Base-by-base conservation (phyloP, 495 filamentous ascomycete genomes). In the Geopyxis carbonaria region DNA sequence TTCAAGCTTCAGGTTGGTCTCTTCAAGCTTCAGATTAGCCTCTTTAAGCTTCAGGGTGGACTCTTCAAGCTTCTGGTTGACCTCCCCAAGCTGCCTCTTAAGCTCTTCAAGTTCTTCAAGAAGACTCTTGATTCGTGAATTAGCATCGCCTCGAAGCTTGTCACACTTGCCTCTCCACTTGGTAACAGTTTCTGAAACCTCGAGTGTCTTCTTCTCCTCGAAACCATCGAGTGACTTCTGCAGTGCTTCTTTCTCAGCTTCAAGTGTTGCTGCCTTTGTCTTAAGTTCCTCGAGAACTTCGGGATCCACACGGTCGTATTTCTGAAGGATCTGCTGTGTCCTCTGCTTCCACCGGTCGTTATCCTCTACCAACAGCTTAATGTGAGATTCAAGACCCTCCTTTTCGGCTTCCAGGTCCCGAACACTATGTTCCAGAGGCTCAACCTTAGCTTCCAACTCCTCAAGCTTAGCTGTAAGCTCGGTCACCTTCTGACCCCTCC, bases 261-360 rank as follows among this genome's bases (percentile, higher is more conserved):
- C 66, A 11, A 93, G 60, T 4, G 57, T 61, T 16, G 69, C 59
- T 27, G 44, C 52, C 45, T 75, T 66, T 47, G 75, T 70, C 57
- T 86, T 93, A 39, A 95, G 63, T 43, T 72, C 72, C 50, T 95
- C 84, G 42, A 93, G 69, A 48, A 93, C 86, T 1, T 79, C 80
- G 11, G 87, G 89, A 53, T 97, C 89, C 19, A 91, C 75, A 34
- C 89, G 80, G 46, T 93, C 85, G 55, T 95, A 93, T 50, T 93
- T 94, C 45, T 83, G 80, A 15, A 97, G 70, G 34, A 95, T 93
- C 42, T 89, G 80, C 51, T 95, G 84, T 9, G 82, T 81, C 14
- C 91, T 75, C 59, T 92, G 81, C 53, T 91, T 84, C 74, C 86
- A 93, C 20, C 75, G 73, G 50, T 95, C 87, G 4, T 85, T 72